Evolutionary conservation across 2,329 filamentous ascomycete genomes (phyloP).

Genomic region (Colletotrichum limetticola): DNA sequence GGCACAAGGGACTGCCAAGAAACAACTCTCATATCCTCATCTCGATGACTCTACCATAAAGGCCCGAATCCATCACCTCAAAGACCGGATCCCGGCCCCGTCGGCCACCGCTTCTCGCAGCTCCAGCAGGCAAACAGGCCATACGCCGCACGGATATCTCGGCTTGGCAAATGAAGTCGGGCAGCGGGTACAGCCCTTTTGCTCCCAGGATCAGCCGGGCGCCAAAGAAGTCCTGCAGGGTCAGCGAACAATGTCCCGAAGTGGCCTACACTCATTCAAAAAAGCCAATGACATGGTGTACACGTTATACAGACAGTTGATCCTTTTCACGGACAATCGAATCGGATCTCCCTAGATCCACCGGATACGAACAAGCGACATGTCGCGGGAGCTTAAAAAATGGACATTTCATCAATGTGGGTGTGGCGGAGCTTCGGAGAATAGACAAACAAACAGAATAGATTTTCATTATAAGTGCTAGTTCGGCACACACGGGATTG

Average conservation of each 20-base stretch:
- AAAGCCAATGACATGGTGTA: neutral
- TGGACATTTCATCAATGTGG: neutral
- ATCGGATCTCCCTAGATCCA: neutral
- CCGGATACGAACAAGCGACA: neutral
- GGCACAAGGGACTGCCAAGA: neutral
- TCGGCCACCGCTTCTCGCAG: constrained; percentile 9
- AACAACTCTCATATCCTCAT: neutral
- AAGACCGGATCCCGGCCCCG: neutral
- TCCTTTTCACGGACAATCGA: neutral
- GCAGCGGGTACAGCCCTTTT: neutral
- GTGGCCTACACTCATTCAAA: neutral
- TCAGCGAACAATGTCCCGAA: neutral
- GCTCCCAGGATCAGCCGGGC: neutral
- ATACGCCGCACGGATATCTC: constrained; percentile 9
- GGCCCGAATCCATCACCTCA: neutral
- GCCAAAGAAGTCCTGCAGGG: neutral
- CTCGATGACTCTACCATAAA: neutral
- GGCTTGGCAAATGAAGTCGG: constrained; percentile 1
- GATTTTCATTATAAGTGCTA: constrained; percentile 26
- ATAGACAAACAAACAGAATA: neutral
- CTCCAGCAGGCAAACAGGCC: neutral
- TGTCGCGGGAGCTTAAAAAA: neutral
- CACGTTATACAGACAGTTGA: neutral
- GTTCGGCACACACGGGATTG: neutral
- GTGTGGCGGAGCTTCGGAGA: neutral